Evolutionary conservation across 345 rosid species (phyloP), one percentile per base, ranked within the genome.

Genomic region (Odontarrhena argentea): DNA sequence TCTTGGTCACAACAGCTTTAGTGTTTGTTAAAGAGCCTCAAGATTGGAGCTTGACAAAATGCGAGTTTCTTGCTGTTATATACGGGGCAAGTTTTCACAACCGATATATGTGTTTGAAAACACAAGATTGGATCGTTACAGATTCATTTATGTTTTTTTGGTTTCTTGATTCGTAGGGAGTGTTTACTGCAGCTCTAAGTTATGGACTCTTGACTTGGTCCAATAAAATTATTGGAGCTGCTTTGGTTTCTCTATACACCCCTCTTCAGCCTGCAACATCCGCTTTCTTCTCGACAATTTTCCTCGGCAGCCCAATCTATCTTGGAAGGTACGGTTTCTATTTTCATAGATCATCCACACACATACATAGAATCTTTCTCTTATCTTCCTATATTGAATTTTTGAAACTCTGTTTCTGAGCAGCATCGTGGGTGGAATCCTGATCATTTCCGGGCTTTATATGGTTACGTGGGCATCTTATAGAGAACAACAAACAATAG

Each of bases 201-300:
- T 90, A 88, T 74, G 97, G 96, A 75, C 82, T 93, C 11, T 44
- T 90, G 71, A 90, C 94, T 15, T 90, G 96, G 97, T 93, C 89
- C 9, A 93, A 90, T 77, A 93, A 93, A 82, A 90, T 88, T 67
- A 61, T 93, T 71, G 98, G 97, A 36, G 92, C 98, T 51, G 76
- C 98, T 73, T 78, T 93, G 81, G 98, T 93, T 65, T 87, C 97
- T 63, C 84, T 93, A 14, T 93, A 93, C 82, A 81, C 83, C 69
- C 96, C 96, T 64, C 96, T 93, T 74, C 96, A 90, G 78, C 94
- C 97, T 49, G 92, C 87, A 10, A 82, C 96, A 14, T 90, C 97
- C 6, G 80, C 96, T 30, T 74, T 86, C 26, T 80, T 90, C 26
- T 88, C 97, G 5, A 68, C 81, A 69, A 54, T 85, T 62, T 93